Evolutionary conservation across 805 yeast species (phyloP).

Genomic region (Pichia paraexigua): DNA sequence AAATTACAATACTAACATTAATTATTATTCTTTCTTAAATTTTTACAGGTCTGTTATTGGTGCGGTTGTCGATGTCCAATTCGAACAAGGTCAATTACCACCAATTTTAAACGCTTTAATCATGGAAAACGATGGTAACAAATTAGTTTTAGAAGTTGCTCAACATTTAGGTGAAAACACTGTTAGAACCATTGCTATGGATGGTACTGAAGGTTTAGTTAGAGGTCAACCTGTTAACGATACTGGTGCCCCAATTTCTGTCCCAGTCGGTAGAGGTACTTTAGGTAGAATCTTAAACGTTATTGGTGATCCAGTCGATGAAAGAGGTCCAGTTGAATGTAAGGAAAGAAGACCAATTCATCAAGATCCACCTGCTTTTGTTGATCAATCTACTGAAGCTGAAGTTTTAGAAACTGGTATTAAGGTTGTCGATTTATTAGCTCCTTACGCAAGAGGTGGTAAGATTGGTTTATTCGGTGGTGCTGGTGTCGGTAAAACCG

Average conservation of each 20-base stretch:
- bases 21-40: not conserved
- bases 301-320: conserved; percentile 99
- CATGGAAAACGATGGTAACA: conserved; percentile 61
- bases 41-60: conserved; percentile 83
- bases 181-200: conserved; percentile 99
- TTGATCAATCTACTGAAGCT: conserved; percentile 95
- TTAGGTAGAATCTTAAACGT: conserved; percentile 98
- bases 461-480: conserved; percentile 99
- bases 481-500: conserved; percentile 99
- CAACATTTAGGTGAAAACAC: conserved; percentile 99
- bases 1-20: conserved; percentile 17
- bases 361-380: conserved; percentile 95
- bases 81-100: conserved; percentile 95
- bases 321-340: conserved; percentile 96
- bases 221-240: conserved; percentile 90
- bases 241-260: conserved; percentile 98
- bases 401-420: conserved; percentile 99
- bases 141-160: conserved; percentile 93
- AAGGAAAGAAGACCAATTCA: conserved; percentile 96
- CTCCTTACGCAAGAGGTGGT: conserved; percentile 99
- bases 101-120: conserved; percentile 95
- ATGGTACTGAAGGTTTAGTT: conserved; percentile 99
- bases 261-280: conserved; percentile 99
- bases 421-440: conserved; percentile 97
- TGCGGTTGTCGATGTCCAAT: conserved; percentile 99